These are phyloP conservation scores for Drechslera avenae DNA, from an alignment of 2,329 filamentous ascomycete species.

Conservation along the genomic window DNA sequence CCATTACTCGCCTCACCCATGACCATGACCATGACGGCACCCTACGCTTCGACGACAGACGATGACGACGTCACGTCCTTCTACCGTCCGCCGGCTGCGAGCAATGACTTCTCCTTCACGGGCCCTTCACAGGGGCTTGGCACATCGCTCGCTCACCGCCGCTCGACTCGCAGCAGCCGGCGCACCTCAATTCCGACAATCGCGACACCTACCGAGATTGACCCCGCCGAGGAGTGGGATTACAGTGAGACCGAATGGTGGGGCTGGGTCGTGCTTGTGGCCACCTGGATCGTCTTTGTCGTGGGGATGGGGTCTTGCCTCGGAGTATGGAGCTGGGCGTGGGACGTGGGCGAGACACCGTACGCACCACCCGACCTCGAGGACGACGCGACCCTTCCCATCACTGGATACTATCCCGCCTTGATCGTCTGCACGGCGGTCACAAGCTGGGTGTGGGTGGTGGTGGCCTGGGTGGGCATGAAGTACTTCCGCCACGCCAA, in stretches of 20 bases:
- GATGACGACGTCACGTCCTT: constrained; percentile 80
- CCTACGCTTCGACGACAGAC: constrained; percentile 76
- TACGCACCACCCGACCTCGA: constrained; percentile 95
- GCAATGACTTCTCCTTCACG: constrained; percentile 50
- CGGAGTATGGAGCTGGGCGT: constrained; percentile 97
- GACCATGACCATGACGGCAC: constrained; percentile 59
- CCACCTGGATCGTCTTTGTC: constrained; percentile 96
- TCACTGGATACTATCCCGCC: constrained; percentile 95
- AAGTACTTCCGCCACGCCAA: constrained; percentile 99
- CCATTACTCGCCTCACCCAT: constrained; percentile 45
- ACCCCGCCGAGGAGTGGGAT: constrained; percentile 70
- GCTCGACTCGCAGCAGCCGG: constrained; percentile 35
- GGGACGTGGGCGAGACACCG: constrained; percentile 95
- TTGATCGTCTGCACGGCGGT: constrained; percentile 91
- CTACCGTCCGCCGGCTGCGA: constrained; percentile 45
- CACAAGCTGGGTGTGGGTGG: constrained; percentile 99
- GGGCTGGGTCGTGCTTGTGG: constrained; percentile 90
- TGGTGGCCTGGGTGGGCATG: constrained; percentile 98
- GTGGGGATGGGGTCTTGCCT: constrained; percentile 95
- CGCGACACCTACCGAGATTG: constrained; percentile 31
- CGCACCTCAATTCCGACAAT: constrained; percentile 30
- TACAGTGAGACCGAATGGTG: constrained; percentile 97
- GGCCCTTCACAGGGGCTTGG: constrained; percentile 23
- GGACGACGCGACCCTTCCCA: constrained; percentile 91
- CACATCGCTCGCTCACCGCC: constrained; percentile 38